Evolutionary conservation across 192 early-diverging fungal genomes (phyloP).

Genomic region (Dissophora globulifera): DNA sequence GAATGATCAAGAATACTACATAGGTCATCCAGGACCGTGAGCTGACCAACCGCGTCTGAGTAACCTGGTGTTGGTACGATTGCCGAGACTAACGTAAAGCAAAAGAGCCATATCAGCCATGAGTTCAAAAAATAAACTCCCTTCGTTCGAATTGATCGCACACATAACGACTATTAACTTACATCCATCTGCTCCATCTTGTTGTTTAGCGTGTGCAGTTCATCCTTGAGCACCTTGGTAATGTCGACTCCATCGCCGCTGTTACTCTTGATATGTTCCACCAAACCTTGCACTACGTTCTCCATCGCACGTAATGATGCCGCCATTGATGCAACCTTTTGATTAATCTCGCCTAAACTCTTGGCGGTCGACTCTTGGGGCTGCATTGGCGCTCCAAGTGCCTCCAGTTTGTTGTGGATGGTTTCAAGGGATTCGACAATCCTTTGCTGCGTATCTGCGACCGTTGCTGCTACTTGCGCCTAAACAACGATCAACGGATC

Average conservation of each 20-base stretch:
- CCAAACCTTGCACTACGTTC: slow-evolving; percentile 31
- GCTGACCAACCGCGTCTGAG: slow-evolving; percentile 17
- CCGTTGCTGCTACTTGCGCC: slow-evolving; percentile 28
- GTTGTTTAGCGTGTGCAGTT: slow-evolving; percentile 22
- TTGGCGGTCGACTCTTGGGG: slow-evolving; percentile 27
- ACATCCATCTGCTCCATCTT: slow-evolving; percentile 54
- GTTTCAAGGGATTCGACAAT: slow-evolving; percentile 40
- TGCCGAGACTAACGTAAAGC: slow-evolving; percentile 19
- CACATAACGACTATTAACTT: slow-evolving; percentile 3
- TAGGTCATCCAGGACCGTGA: slow-evolving; percentile 39
- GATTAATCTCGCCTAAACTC: slow-evolving; percentile 26
- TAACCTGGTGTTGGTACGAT: slow-evolving; percentile 30
- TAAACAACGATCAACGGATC: too few relatives aligned
- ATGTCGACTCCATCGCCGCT: slow-evolving; percentile 23
- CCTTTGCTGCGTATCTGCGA: slow-evolving; percentile 36
- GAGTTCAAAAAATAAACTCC: background rate
- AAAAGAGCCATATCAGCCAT: background rate
- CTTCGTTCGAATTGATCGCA: background rate
- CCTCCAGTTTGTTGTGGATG: slow-evolving; percentile 46
- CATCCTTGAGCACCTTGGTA: slow-evolving; percentile 39
- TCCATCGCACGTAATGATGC: slow-evolving; percentile 40
- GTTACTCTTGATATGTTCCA: slow-evolving; percentile 23
- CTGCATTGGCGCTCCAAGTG: slow-evolving; percentile 28
- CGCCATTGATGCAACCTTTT: slow-evolving; percentile 16
- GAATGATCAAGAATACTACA: slow-evolving; percentile 34